Evolutionary conservation across 2,329 filamentous ascomycete genomes (phyloP).

Genomic region (Sporothrix brasiliensis): DNA sequence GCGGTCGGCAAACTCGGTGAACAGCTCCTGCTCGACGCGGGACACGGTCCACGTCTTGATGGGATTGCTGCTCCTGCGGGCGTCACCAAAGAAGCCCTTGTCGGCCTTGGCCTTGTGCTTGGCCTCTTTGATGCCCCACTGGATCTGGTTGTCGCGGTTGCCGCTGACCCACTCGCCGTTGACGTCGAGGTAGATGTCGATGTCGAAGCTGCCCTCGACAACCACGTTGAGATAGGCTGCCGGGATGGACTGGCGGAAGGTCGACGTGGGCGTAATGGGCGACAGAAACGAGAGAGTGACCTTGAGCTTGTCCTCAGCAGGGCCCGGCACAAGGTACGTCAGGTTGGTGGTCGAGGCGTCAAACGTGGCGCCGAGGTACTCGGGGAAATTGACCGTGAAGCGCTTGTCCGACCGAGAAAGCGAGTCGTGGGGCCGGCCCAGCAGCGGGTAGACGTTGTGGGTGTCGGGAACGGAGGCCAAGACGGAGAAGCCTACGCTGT

Average conservation of each 20-base stretch:
- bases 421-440: slow-evolving; percentile 58
- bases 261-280: slow-evolving; percentile 79
- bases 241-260: slow-evolving; percentile 77
- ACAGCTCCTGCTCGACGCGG: slow-evolving; percentile 64
- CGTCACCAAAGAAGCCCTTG: slow-evolving; percentile 18
- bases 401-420: slow-evolving; percentile 42
- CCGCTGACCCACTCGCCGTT: slow-evolving; percentile 84
- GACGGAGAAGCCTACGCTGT: slow-evolving; percentile 53
- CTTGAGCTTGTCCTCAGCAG: slow-evolving; percentile 39
- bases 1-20: slow-evolving; percentile 73
- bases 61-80: slow-evolving; percentile 9
- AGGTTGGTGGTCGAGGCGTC: slow-evolving; percentile 42
- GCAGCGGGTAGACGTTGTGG: slow-evolving; percentile 52
- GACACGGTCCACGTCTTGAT: slow-evolving; percentile 70
- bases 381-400: slow-evolving; percentile 49
- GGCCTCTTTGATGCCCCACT: slow-evolving; percentile 65
- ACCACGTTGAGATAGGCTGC: slow-evolving; percentile 75
- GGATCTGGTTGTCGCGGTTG: slow-evolving; percentile 67
- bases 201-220: slow-evolving; percentile 66
- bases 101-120: slow-evolving; percentile 40
- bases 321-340: slow-evolving; percentile 48
- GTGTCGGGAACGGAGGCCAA: slow-evolving; percentile 52
- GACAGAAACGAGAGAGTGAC: slow-evolving; percentile 64
- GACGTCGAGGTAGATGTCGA: slow-evolving; percentile 68
- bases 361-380: slow-evolving; percentile 38